These are phyloP conservation scores for Perilla frutescens DNA, from an alignment of 257 asterid genomes.

Conservation along the genomic window DNA sequence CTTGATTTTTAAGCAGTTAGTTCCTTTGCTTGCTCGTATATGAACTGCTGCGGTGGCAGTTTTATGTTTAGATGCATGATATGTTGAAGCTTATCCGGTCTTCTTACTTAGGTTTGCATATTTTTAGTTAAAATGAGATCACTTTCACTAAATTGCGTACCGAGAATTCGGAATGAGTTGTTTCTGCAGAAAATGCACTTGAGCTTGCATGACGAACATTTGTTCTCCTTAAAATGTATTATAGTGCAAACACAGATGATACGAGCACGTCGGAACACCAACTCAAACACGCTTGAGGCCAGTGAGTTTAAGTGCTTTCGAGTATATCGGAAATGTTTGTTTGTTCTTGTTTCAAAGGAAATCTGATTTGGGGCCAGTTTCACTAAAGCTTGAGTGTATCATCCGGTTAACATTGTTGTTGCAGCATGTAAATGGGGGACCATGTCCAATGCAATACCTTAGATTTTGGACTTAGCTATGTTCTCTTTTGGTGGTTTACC, in stretches of 20 bases:
- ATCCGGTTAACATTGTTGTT: conserved; percentile 2
- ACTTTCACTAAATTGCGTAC: not conserved
- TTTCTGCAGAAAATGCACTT: conserved; percentile 9
- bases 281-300: not conserved
- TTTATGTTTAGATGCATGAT: not conserved
- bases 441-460: not conserved
- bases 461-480: not conserved
- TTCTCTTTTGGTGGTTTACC: conserved; percentile 2
- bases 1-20: conserved; percentile 14
- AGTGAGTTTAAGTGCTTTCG: not conserved
- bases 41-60: conserved; percentile 8
- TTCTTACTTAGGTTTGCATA: not conserved
- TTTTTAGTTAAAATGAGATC: not conserved
- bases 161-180: not conserved
- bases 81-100: conserved; percentile 2
- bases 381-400: not conserved
- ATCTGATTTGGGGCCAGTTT: conserved; percentile 4
- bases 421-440: conserved; percentile 9
- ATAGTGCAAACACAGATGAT: not conserved
- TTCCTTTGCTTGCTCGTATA: conserved; percentile 9
- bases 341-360: conserved; percentile 14
- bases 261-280: no score
- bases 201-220: not conserved
- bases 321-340: conserved; percentile 14
- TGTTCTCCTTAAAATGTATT: conserved; percentile 2